Evolutionary conservation across 768 basidiomycete species (phyloP), one percentile per base, ranked within the genome.

Genomic region (Strobilomyces dryophilus): DNA sequence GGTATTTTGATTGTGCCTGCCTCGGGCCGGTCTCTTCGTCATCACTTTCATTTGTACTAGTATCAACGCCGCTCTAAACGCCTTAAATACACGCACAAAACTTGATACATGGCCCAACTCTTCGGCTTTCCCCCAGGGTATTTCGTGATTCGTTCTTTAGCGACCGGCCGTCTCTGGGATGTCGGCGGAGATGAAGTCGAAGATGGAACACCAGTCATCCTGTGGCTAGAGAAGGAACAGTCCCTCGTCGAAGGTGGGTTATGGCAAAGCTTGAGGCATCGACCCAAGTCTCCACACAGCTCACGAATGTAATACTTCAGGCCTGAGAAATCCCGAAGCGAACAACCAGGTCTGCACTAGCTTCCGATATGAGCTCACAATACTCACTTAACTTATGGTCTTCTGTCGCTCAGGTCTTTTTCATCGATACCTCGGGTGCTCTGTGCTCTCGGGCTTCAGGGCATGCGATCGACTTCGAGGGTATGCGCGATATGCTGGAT

Each of bases 401-500:
- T 47, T 31, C 21, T 45, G 4, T 43, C n/a, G 8, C 32, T 37
- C 48, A 92, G 87, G 87, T 92, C 17, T 92, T 91, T 72, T 92
- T 89, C 72, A 80, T 92, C 49, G 91, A 93, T 65, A 78, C 80
- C 2, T 79, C 81, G 18, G 90, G 91, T 18, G 82, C 82, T 10
- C 69, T 92, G 39, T 92, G 88, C 65, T 89, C 90, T 9, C 79
- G 86, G 59, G 79, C 82, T 4, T 80, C 89, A 15, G 91, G 91
- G 0, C 89, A 92, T 69, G 91, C 89, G 8, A 72, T 93, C 35
- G 90, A 93, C 61, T 70, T 92, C 34, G 82, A 92, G 76, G 80
- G 89, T 85, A 67, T 21, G 70, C 56, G 15, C 18, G 43, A 45
- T 35, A 27, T 24, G 27, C 6, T 44, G 44, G 36, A 45, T 44